Evolutionary conservation across 257 asterid genomes (phyloP), one percentile per base, ranked within the genome.

Genomic region (Petrea volubilis): DNA sequence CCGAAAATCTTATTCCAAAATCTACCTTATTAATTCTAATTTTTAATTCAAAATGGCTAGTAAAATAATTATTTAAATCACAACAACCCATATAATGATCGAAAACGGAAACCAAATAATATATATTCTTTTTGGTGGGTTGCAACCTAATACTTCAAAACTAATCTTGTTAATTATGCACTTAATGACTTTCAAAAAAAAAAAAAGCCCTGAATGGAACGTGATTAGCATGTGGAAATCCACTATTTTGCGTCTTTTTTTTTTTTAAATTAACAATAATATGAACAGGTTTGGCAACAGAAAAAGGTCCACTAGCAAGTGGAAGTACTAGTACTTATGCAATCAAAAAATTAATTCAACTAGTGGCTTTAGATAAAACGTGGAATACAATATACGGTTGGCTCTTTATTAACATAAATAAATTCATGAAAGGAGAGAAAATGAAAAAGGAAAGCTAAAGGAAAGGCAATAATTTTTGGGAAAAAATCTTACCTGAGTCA

Each of bases 161-260:
- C 3, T 31, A 38, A 38, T 38, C 9, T 5, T 2, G 43, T 38
- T 38, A 1, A n/a, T 3, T 38, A 1, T 38, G 43, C 12, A 38
- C 43, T 38, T 38, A 38, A 38, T 38, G 6, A 38, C n/a, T n/a
- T n/a, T n/a, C n/a, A n/a, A n/a, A n/a, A n/a, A n/a, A n/a, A n/a
- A n/a, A n/a, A n/a, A n/a, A 21, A 43, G 27, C 17, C 17, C 31
- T 31, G 7, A 50, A 34, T 50, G 52, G 17, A 59, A 31, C 18
- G 25, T 33, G 13, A 17, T 59, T 59, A 14, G 40, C 60, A 56
- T 17, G 62, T 70, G 75, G 34, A 51, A 49, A 71, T 71, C 63
- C 68, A 70, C 51, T 23, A 59, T 2, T 27, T 47, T 23, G 23
- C 5, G 4, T 72, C 55, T 10, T 50, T 36, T 63, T 5, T 38